Conservation (phyloP, 306 rosid genomes). For the Lablab purpureus region DNA sequence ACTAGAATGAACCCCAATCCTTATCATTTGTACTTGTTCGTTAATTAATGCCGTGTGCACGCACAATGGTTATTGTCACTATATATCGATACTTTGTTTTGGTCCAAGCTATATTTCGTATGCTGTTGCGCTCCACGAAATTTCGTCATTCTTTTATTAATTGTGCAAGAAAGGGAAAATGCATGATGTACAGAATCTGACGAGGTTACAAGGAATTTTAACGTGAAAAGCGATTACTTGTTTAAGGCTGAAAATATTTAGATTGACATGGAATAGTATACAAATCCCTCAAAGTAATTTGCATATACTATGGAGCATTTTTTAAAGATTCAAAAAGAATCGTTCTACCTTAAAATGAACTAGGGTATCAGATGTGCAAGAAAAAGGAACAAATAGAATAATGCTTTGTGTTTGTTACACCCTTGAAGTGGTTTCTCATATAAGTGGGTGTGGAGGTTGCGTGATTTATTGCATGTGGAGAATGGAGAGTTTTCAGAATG, state of each 20-base stretch:
- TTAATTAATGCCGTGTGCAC: constrained; percentile 16
- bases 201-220: not conserved
- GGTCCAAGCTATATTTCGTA: constrained; percentile 23
- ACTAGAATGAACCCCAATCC: constrained; percentile 22
- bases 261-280: not conserved
- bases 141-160: not conserved
- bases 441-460: no score
- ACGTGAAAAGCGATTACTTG: not conserved
- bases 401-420: no score
- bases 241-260: not conserved
- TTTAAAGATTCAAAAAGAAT: not conserved
- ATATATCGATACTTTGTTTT: not conserved
- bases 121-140: not conserved
- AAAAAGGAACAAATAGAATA: no score
- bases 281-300: not conserved
- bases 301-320: no score
- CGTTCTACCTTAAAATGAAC: not conserved
- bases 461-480: no score
- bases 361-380: no score
- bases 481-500: no score
- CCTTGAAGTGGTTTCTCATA: no score
- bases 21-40: constrained; percentile 27
- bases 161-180: not conserved
- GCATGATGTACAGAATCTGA: not conserved
- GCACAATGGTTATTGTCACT: constrained; percentile 33